Conservation (phyloP, 176 grass and related monocot species). For the Pharus latifolius region DNA sequence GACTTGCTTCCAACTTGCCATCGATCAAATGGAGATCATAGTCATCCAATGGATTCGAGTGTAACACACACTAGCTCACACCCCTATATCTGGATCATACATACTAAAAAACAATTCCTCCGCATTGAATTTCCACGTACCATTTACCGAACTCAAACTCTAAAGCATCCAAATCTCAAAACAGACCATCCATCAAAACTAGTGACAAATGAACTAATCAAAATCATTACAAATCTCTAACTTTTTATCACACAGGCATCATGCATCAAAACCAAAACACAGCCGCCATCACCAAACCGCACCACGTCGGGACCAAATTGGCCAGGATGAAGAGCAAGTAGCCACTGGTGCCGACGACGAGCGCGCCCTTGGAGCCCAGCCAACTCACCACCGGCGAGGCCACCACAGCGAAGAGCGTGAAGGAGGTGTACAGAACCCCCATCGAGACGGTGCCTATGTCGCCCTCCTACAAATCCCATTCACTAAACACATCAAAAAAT, state of each 20-base stretch:
- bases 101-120: too few relatives aligned
- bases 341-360: constrained; percentile 66
- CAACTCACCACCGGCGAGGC: constrained; percentile 46
- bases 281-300: not conserved
- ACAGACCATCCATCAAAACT: not conserved
- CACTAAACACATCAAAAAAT: too few relatives aligned
- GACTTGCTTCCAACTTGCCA: too few relatives aligned
- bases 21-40: too few relatives aligned
- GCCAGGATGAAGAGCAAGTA: constrained; percentile 81
- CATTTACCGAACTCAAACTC: not conserved
- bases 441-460: constrained; percentile 64
- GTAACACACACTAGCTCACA: not conserved
- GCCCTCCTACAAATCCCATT: constrained; percentile 35
- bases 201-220: too few relatives aligned
- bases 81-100: not conserved
- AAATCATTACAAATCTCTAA: not conserved
- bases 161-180: not conserved
- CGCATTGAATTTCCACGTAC: not conserved
- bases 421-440: constrained; percentile 68
- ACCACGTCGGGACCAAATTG: constrained; percentile 83
- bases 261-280: not conserved
- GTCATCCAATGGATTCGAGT: too few relatives aligned
- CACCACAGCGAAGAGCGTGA: constrained; percentile 64
- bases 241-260: not conserved
- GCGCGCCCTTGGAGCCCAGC: constrained; percentile 54